These are phyloP conservation scores for Aulographum hederae DNA, from an alignment of 2,329 filamentous ascomycete genomes.

Conservation along the genomic window DNA sequence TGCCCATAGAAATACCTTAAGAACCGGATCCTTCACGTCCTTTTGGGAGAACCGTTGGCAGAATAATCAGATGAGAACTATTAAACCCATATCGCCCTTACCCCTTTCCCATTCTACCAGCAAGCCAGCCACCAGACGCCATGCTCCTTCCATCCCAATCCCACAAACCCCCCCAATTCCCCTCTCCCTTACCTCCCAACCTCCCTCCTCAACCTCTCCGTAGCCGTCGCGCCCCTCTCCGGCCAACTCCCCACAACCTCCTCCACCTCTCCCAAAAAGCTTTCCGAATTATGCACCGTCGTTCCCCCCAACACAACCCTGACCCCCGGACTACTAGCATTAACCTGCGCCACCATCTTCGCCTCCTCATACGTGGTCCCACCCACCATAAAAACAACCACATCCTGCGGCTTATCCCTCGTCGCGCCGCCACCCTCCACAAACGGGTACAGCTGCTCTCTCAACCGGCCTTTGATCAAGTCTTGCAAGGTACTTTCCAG, in stretches of 20 bases:
- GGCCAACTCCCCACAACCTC: slow-evolving; percentile 80
- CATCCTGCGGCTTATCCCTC: slow-evolving; percentile 88
- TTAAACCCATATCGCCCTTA: no score
- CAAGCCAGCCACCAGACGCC: no score
- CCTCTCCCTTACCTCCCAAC: slow-evolving; percentile 33
- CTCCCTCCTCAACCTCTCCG: slow-evolving; percentile 43
- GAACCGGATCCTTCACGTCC: no score
- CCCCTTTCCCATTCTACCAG: no score
- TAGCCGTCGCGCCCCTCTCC: slow-evolving; percentile 42
- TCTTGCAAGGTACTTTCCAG: slow-evolving; percentile 79
- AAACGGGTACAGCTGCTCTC: slow-evolving; percentile 81
- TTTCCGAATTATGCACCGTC: slow-evolving; percentile 67
- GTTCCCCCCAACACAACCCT: slow-evolving; percentile 83
- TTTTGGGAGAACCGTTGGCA: no score
- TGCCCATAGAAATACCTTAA: no score
- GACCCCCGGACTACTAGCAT: slow-evolving; percentile 75
- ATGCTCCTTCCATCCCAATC: no score
- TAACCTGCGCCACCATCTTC: slow-evolving; percentile 87
- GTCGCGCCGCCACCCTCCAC: slow-evolving; percentile 75
- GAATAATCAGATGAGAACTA: no score
- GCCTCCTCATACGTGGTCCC: slow-evolving; percentile 94
- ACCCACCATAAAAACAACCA: slow-evolving; percentile 86
- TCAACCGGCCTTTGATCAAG: slow-evolving; percentile 76
- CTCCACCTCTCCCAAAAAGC: slow-evolving; percentile 81
- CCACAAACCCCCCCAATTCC: no score